A percentile compares a stretch with the other conserved stretches of the same genome.
Conservation (phyloP, 164 flowering plant genomes). For the Stephania cephalantha region DNA sequence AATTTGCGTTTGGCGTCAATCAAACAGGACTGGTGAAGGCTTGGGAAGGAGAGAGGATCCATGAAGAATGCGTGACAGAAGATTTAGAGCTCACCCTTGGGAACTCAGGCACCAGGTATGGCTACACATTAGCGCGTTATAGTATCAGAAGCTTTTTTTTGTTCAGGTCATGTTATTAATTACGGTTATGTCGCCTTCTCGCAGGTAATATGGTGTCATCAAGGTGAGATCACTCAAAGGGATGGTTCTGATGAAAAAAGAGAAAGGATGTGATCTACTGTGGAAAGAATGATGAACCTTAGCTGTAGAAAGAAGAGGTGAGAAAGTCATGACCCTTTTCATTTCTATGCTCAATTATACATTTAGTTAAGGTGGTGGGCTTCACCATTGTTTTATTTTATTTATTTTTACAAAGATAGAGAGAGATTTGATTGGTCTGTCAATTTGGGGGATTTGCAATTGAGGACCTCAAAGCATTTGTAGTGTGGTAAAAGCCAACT, state of each 20-base stretch:
- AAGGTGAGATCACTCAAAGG: slow-evolving; percentile 2
- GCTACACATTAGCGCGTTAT: neutral
- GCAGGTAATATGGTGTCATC: slow-evolving; percentile 21
- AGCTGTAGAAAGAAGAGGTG: neutral
- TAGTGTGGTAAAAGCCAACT: neutral
- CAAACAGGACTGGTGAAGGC: slow-evolving; percentile 68
- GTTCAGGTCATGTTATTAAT: neutral
- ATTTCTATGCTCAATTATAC: slow-evolving; percentile 8
- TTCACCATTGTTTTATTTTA: slow-evolving; percentile 1
- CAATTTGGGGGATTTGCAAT: neutral
- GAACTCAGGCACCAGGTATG: slow-evolving; percentile 58
- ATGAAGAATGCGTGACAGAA: slow-evolving; percentile 82
- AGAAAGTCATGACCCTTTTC: neutral
- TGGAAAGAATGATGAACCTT: neutral
- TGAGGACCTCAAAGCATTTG: neutral
- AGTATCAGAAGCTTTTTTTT: neutral
- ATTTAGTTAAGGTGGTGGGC: slow-evolving; percentile 14
- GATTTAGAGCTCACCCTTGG: slow-evolving; percentile 96
- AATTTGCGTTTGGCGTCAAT: slow-evolving; percentile 85
- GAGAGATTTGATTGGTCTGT: slow-evolving; percentile 9
- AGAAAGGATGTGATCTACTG: neutral
- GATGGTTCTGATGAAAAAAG: neutral
- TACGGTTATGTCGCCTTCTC: slow-evolving; percentile 5
- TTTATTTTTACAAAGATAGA: neutral
- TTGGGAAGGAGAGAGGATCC: slow-evolving; percentile 98